Evolutionary conservation across 73 alveolate genomes (phyloP).

Genomic region (Effrenium voratum): DNA sequence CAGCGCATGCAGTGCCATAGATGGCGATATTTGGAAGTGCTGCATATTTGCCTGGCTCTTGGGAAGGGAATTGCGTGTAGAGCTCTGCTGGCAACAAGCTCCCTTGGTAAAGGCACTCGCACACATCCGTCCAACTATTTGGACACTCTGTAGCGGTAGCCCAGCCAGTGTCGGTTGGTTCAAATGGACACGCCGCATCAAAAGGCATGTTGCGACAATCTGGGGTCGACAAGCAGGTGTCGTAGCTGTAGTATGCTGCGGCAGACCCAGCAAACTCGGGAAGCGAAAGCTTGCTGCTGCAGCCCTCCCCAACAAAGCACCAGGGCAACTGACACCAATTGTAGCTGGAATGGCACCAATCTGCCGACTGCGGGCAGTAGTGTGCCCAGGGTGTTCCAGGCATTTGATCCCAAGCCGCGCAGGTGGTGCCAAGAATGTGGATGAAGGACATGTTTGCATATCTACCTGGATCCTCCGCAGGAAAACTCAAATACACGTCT

Average conservation of each 20-base stretch:
- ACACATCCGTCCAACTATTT: not conserved
- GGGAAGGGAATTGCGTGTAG: not conserved
- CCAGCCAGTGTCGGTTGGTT: not conserved
- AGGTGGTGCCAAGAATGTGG: not conserved
- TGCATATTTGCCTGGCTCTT: not conserved
- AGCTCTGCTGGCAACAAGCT: not conserved
- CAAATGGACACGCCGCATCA: not conserved
- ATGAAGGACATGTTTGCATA: not conserved
- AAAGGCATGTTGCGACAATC: not conserved
- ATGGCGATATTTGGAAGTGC: not conserved
- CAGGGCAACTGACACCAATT: not conserved
- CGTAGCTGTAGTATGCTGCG: not conserved
- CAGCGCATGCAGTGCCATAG: not conserved
- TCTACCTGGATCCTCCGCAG: not conserved
- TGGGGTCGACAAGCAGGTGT: not conserved
- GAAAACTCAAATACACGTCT: not conserved
- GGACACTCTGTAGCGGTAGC: not conserved
- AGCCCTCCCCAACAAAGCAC: constrained; percentile 17
- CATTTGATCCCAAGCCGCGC: constrained; percentile 5
- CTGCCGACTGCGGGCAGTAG: not conserved
- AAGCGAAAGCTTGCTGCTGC: not conserved
- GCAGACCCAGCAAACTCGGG: not conserved
- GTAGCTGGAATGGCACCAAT: not conserved
- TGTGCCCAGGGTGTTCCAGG: not conserved
- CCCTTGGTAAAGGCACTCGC: not conserved